phyloP scores from a whole-genome alignment of 169 alveolate species.

The Plasmodium cynomolgi region DNA sequence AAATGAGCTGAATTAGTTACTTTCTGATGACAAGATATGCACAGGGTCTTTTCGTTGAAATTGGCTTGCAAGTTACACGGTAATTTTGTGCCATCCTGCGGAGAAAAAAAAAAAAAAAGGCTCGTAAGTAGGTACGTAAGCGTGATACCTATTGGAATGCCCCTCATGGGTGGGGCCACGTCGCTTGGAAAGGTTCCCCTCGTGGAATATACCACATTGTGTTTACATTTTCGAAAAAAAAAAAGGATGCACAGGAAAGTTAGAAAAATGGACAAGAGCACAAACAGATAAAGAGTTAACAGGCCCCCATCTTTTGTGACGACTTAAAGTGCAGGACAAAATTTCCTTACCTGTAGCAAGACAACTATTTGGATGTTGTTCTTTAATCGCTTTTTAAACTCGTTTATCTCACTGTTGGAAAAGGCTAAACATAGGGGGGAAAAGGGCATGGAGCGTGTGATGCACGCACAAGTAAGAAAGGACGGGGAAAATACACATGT shows the following conservation, averaged over 20 bases:
- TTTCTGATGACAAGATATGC: constrained; percentile 73
- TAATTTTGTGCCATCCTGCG: constrained; percentile 68
- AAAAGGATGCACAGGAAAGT: background rate
- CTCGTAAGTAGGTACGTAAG: background rate
- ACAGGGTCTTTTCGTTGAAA: constrained; percentile 68
- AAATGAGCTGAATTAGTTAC: constrained; percentile 8
- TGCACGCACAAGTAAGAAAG: background rate
- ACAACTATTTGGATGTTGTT: constrained; percentile 69
- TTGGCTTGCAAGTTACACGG: constrained; percentile 71
- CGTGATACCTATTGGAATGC: background rate
- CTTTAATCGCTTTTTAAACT: constrained; percentile 70
- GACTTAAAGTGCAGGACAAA: background rate
- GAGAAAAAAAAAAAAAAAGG: constrained; percentile 19
- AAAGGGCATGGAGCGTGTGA: background rate
- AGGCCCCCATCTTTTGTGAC: background rate
- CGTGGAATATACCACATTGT: background rate
- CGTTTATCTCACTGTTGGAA: constrained; percentile 60
- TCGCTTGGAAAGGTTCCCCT: background rate
- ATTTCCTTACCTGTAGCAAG: constrained; percentile 64
- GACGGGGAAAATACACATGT: background rate
- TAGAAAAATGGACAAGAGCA: background rate
- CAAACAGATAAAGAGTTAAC: background rate
- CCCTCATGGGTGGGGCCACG: background rate
- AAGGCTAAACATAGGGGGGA: constrained; percentile 11
- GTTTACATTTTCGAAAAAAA: background rate